phyloP scores from a whole-genome alignment of 306 rosid genomes.

The Sphenostylis stenocarpa region DNA sequence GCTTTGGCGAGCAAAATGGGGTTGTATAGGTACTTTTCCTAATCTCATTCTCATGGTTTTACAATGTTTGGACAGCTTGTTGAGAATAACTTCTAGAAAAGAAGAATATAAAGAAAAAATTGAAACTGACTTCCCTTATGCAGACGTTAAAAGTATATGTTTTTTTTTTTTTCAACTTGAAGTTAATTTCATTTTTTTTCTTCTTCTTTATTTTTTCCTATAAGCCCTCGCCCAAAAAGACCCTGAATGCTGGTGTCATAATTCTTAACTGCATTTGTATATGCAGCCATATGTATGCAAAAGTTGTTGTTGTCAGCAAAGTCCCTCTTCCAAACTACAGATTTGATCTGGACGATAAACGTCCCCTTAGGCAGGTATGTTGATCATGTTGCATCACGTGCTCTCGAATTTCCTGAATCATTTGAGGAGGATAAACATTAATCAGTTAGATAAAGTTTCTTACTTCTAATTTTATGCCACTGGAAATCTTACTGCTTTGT shows the following conservation, averaged over 20 bases:
- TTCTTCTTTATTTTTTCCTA: no score
- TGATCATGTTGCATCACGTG: constrained; percentile 16
- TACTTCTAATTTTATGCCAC: neutral
- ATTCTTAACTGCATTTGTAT: constrained; percentile 10
- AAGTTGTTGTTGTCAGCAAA: constrained; percentile 74
- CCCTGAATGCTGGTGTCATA: neutral
- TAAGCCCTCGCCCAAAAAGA: no score
- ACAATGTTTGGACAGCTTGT: neutral
- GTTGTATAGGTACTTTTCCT: constrained; percentile 52
- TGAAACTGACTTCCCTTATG: no score
- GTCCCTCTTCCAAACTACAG: constrained; percentile 85
- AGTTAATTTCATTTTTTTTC: no score
- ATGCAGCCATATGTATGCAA: constrained; percentile 71
- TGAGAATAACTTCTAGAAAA: no score
- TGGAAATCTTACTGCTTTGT: neutral
- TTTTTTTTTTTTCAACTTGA: no score
- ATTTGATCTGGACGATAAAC: constrained; percentile 72
- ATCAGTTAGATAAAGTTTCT: neutral
- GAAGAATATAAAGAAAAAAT: no score
- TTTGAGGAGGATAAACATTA: neutral
- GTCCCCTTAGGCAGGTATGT: constrained; percentile 80
- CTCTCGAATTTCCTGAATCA: constrained; percentile 1
- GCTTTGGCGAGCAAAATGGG: constrained; percentile 71
- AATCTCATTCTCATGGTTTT: neutral
- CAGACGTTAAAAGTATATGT: no score